phyloP scores from a whole-genome alignment of 2,329 filamentous ascomycete genomes.

The Camptophora hylomeconis region DNA sequence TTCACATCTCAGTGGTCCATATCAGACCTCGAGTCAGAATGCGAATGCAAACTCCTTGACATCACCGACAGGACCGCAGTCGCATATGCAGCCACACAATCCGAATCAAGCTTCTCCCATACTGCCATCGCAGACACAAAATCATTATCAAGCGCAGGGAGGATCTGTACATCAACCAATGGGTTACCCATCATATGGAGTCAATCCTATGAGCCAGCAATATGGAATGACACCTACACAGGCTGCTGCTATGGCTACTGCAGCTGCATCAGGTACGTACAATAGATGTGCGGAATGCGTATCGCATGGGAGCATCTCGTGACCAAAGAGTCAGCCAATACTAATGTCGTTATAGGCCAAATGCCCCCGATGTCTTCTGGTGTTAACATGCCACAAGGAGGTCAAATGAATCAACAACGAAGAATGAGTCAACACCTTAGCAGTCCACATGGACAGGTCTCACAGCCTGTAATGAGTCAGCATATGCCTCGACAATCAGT shows the following conservation, averaged over 20 bases:
- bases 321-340: too few relatives aligned
- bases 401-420: constrained; percentile 45
- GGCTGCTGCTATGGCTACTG: constrained; percentile 86
- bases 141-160: constrained; percentile 52
- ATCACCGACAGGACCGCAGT: constrained; percentile 58
- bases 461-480: constrained; percentile 66
- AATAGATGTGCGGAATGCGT: constrained; percentile 36
- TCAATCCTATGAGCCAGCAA: constrained; percentile 56
- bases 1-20: constrained; percentile 46
- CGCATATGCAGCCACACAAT: constrained; percentile 47
- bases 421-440: constrained; percentile 63
- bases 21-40: constrained; percentile 46
- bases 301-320: constrained; percentile 22
- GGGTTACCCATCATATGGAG: constrained; percentile 72
- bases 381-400: constrained; percentile 39
- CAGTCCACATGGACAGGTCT: constrained; percentile 60
- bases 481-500: constrained; percentile 37
- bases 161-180: constrained; percentile 53
- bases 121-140: constrained; percentile 55
- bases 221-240: constrained; percentile 75
- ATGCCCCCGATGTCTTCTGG: constrained; percentile 28
- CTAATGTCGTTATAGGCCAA: constrained; percentile 17
- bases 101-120: constrained; percentile 65
- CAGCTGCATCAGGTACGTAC: constrained; percentile 80
- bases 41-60: constrained; percentile 45